Percentiles rank a stretch among this genome's conserved stretches.
Evolutionary conservation across 768 basidiomycete genomes (phyloP).

Genomic region (Hygrocybe punicea): DNA sequence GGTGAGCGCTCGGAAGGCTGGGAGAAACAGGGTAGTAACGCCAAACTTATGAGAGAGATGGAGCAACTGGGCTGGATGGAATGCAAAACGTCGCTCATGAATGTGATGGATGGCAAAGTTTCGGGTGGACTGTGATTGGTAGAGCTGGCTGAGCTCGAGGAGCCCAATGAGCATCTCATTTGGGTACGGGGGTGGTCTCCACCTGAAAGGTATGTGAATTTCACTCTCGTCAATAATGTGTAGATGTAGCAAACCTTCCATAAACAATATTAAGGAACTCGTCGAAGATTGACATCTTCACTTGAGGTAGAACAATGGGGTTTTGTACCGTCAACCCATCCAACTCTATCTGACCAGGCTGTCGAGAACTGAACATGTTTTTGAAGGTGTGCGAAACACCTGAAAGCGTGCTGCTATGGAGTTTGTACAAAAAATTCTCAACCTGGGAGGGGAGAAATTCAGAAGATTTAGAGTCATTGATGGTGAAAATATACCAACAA

Average conservation of each 20-base stretch:
- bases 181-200: not conserved
- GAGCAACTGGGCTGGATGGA: not conserved
- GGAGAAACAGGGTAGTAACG: not conserved
- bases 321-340: not conserved
- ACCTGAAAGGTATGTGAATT: not conserved
- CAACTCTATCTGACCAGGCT: not conserved
- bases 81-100: not conserved
- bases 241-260: not conserved
- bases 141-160: not conserved
- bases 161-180: not conserved
- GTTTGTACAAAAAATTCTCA: not conserved
- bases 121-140: not conserved
- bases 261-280: not conserved
- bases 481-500: not conserved
- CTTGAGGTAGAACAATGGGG: not conserved
- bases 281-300: not conserved
- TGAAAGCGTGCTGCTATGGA: not conserved
- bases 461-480: too few species aligned
- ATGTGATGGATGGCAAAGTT: not conserved
- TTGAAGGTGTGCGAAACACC: not conserved
- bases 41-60: not conserved
- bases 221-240: not conserved
- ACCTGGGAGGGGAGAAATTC: not conserved
- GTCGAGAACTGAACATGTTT: not conserved
- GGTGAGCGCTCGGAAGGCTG: not conserved